Percentiles rank a stretch among this genome's conserved stretches.
Evolutionary conservation across 192 early-diverging fungal genomes (phyloP).

Genomic region (Helicostylum pulchrum): DNA sequence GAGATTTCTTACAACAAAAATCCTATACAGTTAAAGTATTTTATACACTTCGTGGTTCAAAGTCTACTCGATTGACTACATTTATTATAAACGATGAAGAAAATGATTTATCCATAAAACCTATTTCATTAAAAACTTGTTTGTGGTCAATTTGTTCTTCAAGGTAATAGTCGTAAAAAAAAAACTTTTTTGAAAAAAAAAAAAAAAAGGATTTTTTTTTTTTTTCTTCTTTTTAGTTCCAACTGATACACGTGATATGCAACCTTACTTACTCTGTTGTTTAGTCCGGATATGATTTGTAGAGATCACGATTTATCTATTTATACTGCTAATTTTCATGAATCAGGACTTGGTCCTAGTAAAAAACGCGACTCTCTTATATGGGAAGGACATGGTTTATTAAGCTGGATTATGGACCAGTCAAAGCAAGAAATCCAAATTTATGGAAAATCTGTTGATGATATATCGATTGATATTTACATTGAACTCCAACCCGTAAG

Average conservation of each 20-base stretch:
- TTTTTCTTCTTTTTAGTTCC: not conserved
- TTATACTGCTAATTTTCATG: constrained; percentile 36
- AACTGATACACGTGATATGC: constrained; percentile 19
- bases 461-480: constrained; percentile 13
- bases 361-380: constrained; percentile 8
- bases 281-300: constrained; percentile 37
- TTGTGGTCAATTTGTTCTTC: constrained; percentile 35
- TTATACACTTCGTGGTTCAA: constrained; percentile 26
- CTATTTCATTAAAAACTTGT: constrained; percentile 31
- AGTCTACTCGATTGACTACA: constrained; percentile 29
- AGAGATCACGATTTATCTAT: constrained; percentile 33
- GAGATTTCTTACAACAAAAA: too few relatives aligned
- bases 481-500: constrained; percentile 34
- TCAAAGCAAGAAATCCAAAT: constrained; percentile 8
- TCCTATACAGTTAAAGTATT: too few relatives aligned
- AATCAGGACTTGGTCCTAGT: constrained; percentile 6
- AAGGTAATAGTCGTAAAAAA: constrained; percentile 27
- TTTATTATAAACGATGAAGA: constrained; percentile 9
- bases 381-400: constrained; percentile 39
- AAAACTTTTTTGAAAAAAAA: not conserved
- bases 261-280: constrained; percentile 7
- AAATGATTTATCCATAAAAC: constrained; percentile 4
- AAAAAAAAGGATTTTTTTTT: too few relatives aligned
- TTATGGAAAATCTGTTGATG: constrained; percentile 11
- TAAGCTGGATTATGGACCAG: constrained; percentile 35